Evolutionary conservation across 2,329 filamentous ascomycete species (phyloP), one percentile per base, ranked within the genome.

Genomic region (Claviceps maximensis): DNA sequence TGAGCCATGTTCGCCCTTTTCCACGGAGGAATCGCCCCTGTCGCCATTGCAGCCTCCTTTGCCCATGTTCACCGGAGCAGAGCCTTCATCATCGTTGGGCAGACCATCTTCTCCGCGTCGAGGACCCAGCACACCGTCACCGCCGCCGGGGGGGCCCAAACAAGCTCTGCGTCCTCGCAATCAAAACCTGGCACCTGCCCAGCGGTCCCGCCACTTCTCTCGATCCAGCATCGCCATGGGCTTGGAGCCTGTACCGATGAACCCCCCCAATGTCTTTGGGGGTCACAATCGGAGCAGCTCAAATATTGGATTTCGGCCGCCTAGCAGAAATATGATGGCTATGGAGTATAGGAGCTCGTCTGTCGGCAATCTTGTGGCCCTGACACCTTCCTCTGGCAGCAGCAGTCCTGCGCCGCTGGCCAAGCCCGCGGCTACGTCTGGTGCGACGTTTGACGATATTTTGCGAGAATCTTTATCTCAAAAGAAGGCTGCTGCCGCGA

Each of bases 381-480:
- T 67, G 57, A 23, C 21, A 19, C 19, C 44, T 54, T 58, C 27
- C 12, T 41, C 47, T 13, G 13, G 51, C 10, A 10, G 29, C 27
- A 19, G 42, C 21, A 60, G 57, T 53, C 57, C 55, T 13, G 57
- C 50, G 44, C 55, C 54, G 29, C 56, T 59, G 9, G 27, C 60
- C 2, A 58, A 58, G 23, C 56, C 59, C 5, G 56, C 61, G 9
- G 58, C 57, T 2, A 63, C 58, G 23, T 60, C 66, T 12, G 67
- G 70, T 3, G 65, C 68, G 29, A 76, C 74, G 0, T 76, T 76
- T 60, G 74, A 76, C 56, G 74, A 76, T 49, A 76, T 76, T 38
- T 62, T 76, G 25, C 67, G 68, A 9, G 63, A 62, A 31, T 29
- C 54, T n/a, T 59, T 58, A 12, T 4, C 3, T 12, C 58, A 67